These are phyloP conservation scores for Akanthomyces muscarius DNA, from an alignment of 2,329 filamentous ascomycete species.

Conservation along the genomic window DNA sequence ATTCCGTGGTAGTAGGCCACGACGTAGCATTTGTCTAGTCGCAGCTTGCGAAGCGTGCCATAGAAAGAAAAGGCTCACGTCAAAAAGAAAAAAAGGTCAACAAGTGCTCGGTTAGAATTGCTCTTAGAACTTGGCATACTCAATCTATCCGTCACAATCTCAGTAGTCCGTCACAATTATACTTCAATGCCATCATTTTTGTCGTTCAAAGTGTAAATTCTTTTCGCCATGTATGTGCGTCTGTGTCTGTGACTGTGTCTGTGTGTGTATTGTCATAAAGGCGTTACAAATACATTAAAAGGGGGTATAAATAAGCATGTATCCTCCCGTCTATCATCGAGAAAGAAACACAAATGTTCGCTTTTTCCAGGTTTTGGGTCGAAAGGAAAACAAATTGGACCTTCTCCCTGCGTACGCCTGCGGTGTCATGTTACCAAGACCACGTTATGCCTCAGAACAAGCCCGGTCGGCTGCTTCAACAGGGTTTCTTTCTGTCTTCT, in stretches of 20 bases:
- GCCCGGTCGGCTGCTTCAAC: not conserved
- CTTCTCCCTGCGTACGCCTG: not conserved
- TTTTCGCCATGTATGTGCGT: not conserved
- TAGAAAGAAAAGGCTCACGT: too few relatives aligned
- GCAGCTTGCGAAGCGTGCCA: too few relatives aligned
- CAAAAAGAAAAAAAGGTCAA: too few relatives aligned
- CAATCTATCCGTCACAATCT: not conserved
- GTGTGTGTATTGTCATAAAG: conserved; percentile 21
- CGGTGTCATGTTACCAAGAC: not conserved
- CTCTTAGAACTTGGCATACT: too few relatives aligned
- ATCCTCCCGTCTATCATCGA: conserved; percentile 23
- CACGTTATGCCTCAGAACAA: not conserved
- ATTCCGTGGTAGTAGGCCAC: not conserved
- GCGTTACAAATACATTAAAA: conserved; percentile 27
- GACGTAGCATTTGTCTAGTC: too few relatives aligned
- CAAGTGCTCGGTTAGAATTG: too few relatives aligned
- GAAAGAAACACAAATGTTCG: conserved; percentile 19
- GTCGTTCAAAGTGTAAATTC: too few relatives aligned
- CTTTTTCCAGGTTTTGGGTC: conserved; percentile 5
- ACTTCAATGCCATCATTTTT: not conserved
- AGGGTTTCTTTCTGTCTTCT: not conserved
- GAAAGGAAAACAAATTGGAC: not conserved
- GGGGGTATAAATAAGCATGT: conserved; percentile 20
- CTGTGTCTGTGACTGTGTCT: not conserved
- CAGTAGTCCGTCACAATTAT: not conserved